These are phyloP conservation scores for Rhipidocladum racemiflorum DNA, from an alignment of 176 grass and related monocot species.

Conservation along the genomic window DNA sequence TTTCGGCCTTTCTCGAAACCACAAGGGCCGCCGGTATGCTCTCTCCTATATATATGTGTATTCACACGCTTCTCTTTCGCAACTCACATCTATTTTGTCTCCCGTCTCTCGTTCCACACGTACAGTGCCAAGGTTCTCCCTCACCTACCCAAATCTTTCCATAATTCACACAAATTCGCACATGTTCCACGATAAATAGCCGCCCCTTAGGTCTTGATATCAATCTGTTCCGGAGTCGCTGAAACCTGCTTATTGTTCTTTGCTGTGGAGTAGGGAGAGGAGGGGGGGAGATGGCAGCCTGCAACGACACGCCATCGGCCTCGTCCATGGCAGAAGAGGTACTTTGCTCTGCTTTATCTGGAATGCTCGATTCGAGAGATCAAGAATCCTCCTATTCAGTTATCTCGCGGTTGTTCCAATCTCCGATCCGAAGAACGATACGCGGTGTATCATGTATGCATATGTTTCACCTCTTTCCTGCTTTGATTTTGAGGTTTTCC, in stretches of 20 bases:
- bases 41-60: not conserved
- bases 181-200: not conserved
- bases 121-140: conserved; percentile 42
- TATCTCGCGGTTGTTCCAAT: not conserved
- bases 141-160: conserved; percentile 37
- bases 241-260: not conserved
- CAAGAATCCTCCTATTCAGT: not conserved
- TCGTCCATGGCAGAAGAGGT: conserved; percentile 43
- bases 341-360: not conserved
- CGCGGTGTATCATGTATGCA: not conserved
- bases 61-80: not conserved
- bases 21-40: not conserved
- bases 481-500: not conserved
- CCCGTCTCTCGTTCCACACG: not conserved
- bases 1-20: not conserved
- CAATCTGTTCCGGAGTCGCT: not conserved
- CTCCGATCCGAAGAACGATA: not conserved
- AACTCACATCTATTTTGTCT: conserved; percentile 25
- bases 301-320: conserved; percentile 32
- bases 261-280: conserved; percentile 33
- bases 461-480: not conserved
- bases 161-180: not conserved
- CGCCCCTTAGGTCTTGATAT: not conserved
- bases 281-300: conserved; percentile 52
- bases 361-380: not conserved